Evolutionary conservation across 768 basidiomycete genomes (phyloP).

Genomic region (Pleurotus giganteus): DNA sequence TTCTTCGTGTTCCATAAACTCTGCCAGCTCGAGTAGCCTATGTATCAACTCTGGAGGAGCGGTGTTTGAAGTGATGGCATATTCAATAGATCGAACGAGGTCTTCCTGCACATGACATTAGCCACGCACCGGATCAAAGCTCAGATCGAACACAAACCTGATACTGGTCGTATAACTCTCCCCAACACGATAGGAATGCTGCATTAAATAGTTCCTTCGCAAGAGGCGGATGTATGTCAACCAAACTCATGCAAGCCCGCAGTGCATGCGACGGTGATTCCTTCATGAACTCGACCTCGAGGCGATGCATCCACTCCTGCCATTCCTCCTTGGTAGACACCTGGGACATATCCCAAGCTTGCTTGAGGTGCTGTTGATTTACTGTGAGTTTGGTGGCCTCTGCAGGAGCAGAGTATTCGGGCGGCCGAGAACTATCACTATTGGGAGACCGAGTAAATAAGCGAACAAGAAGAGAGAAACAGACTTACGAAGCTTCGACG

Average conservation of each 20-base stretch:
- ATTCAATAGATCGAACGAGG: conserved; percentile 85
- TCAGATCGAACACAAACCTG: conserved; percentile 55
- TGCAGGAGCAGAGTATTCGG: conserved; percentile 78
- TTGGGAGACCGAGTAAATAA: conserved; percentile 27
- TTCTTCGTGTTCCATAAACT: conserved; percentile 99
- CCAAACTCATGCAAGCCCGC: conserved; percentile 91
- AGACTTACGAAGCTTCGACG: neutral
- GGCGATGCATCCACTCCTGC: conserved; percentile 91
- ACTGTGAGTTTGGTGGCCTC: conserved; percentile 89
- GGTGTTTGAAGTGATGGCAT: conserved; percentile 72
- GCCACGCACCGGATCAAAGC: neutral
- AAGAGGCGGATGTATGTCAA: conserved; percentile 87
- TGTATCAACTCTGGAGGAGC: conserved; percentile 90
- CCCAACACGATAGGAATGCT: conserved; percentile 97
- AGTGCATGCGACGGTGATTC: conserved; percentile 98
- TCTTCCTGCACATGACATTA: conserved; percentile 66
- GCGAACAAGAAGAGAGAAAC: neutral
- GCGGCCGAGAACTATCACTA: conserved; percentile 58
- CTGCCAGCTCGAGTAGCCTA: conserved; percentile 87
- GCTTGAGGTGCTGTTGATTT: conserved; percentile 96
- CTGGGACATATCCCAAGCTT: conserved; percentile 90
- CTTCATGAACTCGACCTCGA: conserved; percentile 95
- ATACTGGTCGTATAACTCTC: conserved; percentile 92
- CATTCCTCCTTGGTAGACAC: conserved; percentile 83
- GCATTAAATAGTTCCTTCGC: conserved; percentile 97